A percentile compares a stretch with the other conserved stretches of the same genome.
Conservation (phyloP, 202 grass and related monocot genomes). For the Panicum hallii region DNA sequence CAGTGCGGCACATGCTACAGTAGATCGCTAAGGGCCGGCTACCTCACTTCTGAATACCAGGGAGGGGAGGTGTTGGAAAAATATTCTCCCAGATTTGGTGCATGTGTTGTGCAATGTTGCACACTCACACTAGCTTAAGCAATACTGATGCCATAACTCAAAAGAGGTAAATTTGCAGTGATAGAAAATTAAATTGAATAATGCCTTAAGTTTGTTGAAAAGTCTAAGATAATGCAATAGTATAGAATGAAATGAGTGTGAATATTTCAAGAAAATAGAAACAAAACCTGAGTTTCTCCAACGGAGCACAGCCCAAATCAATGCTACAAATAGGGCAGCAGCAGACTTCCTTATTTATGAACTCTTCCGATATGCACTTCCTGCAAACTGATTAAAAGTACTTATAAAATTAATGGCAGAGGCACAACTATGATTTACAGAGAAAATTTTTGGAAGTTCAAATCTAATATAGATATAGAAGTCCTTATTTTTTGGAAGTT, state of each 20-base stretch:
- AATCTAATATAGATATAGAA: neutral
- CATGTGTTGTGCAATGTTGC: neutral
- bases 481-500: neutral
- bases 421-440: neutral
- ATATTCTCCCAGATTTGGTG: neutral
- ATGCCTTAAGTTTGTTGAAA: slow-evolving; percentile 6
- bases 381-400: slow-evolving; percentile 68
- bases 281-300: slow-evolving; percentile 75
- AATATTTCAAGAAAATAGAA: slow-evolving; percentile 25
- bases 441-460: neutral
- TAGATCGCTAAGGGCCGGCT: neutral
- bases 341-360: slow-evolving; percentile 57
- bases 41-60: slow-evolving; percentile 9
- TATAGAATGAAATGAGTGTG: neutral
- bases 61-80: neutral
- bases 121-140: neutral
- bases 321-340: slow-evolving; percentile 71
- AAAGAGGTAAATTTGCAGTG: neutral
- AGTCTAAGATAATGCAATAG: slow-evolving; percentile 10
- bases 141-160: neutral
- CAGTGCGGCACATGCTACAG: neutral
- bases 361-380: slow-evolving; percentile 71
- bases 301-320: slow-evolving; percentile 67
- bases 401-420: slow-evolving; percentile 26
- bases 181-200: neutral